These are phyloP conservation scores for Kodamaea alishanica DNA, from an alignment of 1,139 yeast species.

Conservation along the genomic window DNA sequence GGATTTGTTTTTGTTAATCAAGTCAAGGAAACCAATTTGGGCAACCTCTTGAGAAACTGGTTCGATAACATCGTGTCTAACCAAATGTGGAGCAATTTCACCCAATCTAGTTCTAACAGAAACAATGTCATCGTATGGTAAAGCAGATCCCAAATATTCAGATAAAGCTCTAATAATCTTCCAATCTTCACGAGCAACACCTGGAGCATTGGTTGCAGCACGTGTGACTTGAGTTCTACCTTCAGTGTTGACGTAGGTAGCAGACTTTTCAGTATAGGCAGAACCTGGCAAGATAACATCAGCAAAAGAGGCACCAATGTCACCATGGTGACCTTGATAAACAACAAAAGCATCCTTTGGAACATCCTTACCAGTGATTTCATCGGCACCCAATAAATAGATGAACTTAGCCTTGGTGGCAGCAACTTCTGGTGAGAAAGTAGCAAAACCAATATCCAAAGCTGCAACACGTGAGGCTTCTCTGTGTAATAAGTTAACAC, in stretches of 20 bases:
- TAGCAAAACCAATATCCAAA: constrained; percentile 75
- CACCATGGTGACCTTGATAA: constrained; percentile 94
- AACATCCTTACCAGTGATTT: constrained; percentile 62
- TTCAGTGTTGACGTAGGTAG: constrained; percentile 87
- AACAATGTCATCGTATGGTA: constrained; percentile 75
- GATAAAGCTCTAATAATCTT: constrained; percentile 79
- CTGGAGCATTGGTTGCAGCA: constrained; percentile 90
- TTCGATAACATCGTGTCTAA: constrained; percentile 74
- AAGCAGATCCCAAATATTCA: constrained; percentile 66
- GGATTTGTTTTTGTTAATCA: constrained; percentile 36
- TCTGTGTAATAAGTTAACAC: constrained; percentile 76
- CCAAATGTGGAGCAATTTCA: constrained; percentile 78
- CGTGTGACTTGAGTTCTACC: constrained; percentile 85
- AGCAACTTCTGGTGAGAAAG: constrained; percentile 47
- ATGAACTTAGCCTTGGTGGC: constrained; percentile 66
- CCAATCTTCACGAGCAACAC: constrained; percentile 93
- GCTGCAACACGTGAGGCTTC: constrained; percentile 88
- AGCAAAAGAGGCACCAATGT: constrained; percentile 82
- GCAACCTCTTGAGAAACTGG: constrained; percentile 59
- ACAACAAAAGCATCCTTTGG: constrained; percentile 86
- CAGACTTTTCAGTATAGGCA: constrained; percentile 85
- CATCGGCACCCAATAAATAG: constrained; percentile 84
- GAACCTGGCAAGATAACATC: constrained; percentile 86
- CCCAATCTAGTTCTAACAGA: constrained; percentile 69
- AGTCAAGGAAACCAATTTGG: constrained; percentile 53